Evolutionary conservation across 352 stramenopile genomes (phyloP).

Genomic region (Globisporangium cederbergense): DNA sequence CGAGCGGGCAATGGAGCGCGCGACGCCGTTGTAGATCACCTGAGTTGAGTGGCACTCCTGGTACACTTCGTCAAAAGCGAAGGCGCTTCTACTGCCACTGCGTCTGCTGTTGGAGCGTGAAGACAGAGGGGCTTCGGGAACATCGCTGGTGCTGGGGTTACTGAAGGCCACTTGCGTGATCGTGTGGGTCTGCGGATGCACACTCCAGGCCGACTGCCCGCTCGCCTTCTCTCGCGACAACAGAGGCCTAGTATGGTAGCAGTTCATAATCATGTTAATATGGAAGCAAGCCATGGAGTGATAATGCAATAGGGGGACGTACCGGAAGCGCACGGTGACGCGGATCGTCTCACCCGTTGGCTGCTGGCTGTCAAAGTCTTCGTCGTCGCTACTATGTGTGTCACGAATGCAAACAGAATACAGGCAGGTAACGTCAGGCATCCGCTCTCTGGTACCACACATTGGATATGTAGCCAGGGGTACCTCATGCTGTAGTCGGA

Average conservation of each 20-base stretch:
- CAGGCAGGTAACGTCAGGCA: not conserved
- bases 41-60: constrained; percentile 36
- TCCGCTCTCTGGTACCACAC: too few species aligned
- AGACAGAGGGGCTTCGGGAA: not conserved
- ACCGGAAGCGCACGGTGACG: constrained; percentile 9
- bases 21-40: constrained; percentile 15
- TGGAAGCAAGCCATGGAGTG: too few species aligned
- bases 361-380: constrained; percentile 2
- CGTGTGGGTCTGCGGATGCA: constrained; percentile 6
- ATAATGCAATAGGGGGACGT: too few species aligned
- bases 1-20: constrained; percentile 7
- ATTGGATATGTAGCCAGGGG: too few species aligned
- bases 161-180: not conserved
- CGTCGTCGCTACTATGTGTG: constrained; percentile 1
- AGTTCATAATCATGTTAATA: too few species aligned
- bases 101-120: not conserved
- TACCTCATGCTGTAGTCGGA: constrained; percentile 1
- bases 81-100: constrained; percentile 11
- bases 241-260: not conserved
- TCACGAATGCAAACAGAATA: too few species aligned
- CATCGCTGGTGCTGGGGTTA: not conserved
- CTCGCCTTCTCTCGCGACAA: constrained; percentile 1
- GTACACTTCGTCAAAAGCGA: constrained; percentile 57
- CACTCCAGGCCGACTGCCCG: not conserved
- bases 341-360: constrained; percentile 2